These are phyloP conservation scores for Ceratobasidium sp. DNA, from an alignment of 1,284 basidiomycete genomes.

Conservation along the genomic window DNA sequence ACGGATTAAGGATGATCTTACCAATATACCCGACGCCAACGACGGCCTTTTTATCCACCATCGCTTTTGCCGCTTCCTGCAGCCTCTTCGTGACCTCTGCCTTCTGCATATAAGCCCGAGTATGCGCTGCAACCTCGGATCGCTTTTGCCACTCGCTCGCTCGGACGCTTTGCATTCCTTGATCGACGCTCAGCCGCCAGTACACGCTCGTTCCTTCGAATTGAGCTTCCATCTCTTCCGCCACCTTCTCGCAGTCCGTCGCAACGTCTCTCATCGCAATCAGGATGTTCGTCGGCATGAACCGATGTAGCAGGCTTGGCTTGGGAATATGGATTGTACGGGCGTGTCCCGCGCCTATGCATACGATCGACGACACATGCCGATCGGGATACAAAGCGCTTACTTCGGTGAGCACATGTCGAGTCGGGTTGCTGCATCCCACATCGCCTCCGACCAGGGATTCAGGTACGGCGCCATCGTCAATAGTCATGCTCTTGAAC, in stretches of 20 bases:
- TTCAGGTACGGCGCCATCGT: background rate
- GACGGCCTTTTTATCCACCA: background rate
- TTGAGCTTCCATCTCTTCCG: background rate
- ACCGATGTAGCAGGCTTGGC: background rate
- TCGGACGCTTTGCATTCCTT: background rate
- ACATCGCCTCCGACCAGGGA: background rate
- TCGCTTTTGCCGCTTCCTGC: background rate
- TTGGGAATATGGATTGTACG: background rate
- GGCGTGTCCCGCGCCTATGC: constrained; percentile 3
- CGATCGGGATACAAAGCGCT: background rate
- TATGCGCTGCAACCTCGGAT: constrained; percentile 6
- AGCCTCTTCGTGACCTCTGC: background rate
- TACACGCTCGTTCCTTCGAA: background rate
- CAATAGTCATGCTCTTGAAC: background rate
- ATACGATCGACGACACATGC: background rate
- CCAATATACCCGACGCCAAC: background rate
- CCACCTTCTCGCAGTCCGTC: background rate
- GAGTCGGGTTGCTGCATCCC: constrained; percentile 6
- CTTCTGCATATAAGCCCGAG: background rate
- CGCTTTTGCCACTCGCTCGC: background rate
- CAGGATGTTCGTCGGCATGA: background rate
- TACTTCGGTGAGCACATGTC: background rate
- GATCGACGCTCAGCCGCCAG: background rate
- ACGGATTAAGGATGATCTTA: background rate
- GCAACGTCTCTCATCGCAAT: background rate